phyloP scores from a whole-genome alignment of 1,284 basidiomycete genomes.

The Sporisorium graminicola region DNA sequence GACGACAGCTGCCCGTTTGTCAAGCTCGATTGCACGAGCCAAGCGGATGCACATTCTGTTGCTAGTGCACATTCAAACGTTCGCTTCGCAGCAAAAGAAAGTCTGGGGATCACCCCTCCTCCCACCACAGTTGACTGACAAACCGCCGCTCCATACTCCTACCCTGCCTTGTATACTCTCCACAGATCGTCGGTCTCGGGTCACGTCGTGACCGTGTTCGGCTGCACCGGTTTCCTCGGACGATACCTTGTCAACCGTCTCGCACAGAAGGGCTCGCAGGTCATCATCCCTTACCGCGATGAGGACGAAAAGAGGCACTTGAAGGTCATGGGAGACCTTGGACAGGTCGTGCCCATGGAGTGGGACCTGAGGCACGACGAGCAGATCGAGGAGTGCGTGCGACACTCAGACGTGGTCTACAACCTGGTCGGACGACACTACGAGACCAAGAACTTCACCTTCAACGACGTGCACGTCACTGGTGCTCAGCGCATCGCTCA shows the following conservation, averaged over 20 bases:
- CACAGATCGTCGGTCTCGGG: constrained; percentile 64
- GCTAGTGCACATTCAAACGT: not conserved
- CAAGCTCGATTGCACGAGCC: constrained; percentile 11
- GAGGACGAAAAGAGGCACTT: constrained; percentile 93
- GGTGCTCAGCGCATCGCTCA: constrained; percentile 80
- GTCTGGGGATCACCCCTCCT: too few relatives aligned
- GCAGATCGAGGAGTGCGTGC: constrained; percentile 92
- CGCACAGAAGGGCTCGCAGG: constrained; percentile 90
- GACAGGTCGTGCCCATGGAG: constrained; percentile 96
- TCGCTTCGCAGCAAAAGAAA: not conserved
- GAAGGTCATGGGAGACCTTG: constrained; percentile 93
- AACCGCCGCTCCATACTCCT: not conserved
- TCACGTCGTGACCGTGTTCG: constrained; percentile 95
- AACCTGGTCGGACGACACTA: constrained; percentile 90
- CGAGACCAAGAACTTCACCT: constrained; percentile 92
- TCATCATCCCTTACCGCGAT: constrained; percentile 94
- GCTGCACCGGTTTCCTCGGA: constrained; percentile 94
- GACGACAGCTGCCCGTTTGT: not conserved
- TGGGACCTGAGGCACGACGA: constrained; percentile 89
- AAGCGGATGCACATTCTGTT: not conserved
- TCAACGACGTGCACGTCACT: constrained; percentile 81
- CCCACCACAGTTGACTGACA: constrained; percentile 4
- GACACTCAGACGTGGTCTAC: constrained; percentile 97
- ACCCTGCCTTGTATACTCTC: not conserved
- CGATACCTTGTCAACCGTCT: constrained; percentile 81